Conservation (phyloP, 140 eudicot species). For the Eryngium alpinum region DNA sequence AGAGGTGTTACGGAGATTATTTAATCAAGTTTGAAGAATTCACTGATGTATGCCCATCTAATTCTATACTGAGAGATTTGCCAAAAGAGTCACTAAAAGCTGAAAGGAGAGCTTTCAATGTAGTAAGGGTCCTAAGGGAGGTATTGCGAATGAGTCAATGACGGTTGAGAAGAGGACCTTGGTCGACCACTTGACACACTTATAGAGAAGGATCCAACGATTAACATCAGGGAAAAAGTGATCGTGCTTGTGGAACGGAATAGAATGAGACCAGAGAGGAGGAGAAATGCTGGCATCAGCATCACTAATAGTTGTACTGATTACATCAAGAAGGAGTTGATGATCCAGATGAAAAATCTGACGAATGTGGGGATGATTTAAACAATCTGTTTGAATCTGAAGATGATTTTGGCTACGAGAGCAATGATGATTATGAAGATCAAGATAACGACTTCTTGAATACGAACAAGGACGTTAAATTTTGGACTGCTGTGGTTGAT, state of each 20-base stretch:
- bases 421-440: slow-evolving; percentile 21
- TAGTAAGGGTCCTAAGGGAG: slow-evolving; percentile 92
- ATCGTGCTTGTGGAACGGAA: slow-evolving; percentile 43
- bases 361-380: slow-evolving; percentile 33
- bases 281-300: slow-evolving; percentile 18
- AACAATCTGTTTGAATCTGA: slow-evolving; percentile 24
- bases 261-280: slow-evolving; percentile 37
- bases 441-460: slow-evolving; percentile 3
- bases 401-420: slow-evolving; percentile 27
- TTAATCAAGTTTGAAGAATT: slow-evolving; percentile 54
- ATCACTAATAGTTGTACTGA: not conserved
- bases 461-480: slow-evolving; percentile 12
- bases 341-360: not conserved
- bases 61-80: slow-evolving; percentile 39
- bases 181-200: slow-evolving; percentile 83
- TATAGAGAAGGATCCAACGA: slow-evolving; percentile 36
- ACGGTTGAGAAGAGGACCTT: slow-evolving; percentile 79
- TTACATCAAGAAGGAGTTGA: slow-evolving; percentile 4
- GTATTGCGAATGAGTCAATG: slow-evolving; percentile 77
- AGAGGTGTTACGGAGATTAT: slow-evolving; percentile 53
- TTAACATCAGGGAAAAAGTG: slow-evolving; percentile 23
- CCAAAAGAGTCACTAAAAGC: slow-evolving; percentile 51
- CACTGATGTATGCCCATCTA: slow-evolving; percentile 71
- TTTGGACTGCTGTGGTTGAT: slow-evolving; percentile 31
- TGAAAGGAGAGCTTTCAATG: slow-evolving; percentile 87